These are phyloP conservation scores for Castanopsis chinensis DNA, from an alignment of 306 rosid species.

Conservation along the genomic window DNA sequence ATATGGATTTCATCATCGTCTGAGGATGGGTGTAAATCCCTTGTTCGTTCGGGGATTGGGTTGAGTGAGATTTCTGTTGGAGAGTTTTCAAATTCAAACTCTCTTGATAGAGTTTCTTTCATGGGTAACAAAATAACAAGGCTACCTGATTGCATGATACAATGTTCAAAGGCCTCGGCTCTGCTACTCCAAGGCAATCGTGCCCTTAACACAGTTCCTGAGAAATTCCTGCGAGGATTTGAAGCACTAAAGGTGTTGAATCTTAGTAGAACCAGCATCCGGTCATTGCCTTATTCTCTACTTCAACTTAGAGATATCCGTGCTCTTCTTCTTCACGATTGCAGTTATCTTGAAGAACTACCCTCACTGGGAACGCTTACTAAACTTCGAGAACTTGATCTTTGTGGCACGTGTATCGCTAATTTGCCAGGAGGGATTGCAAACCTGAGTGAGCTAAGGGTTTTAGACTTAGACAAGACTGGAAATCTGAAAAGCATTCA, in stretches of 20 bases:
- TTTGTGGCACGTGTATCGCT: not conserved
- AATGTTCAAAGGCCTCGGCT: not conserved
- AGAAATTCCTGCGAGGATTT: not conserved
- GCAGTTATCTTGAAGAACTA: not conserved
- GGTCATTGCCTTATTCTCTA: conserved; percentile 20
- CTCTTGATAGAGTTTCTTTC: conserved; percentile 7
- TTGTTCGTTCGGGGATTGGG: not conserved
- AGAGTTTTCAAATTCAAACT: not conserved
- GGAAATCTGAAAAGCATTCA: not conserved
- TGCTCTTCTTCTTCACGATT: conserved; percentile 10
- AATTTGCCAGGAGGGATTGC: conserved; percentile 10
- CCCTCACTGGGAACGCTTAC: not conserved
- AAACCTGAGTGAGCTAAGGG: conserved; percentile 3
- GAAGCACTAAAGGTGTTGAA: conserved; percentile 4
- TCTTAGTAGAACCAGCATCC: conserved; percentile 2
- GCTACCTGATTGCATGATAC: not conserved
- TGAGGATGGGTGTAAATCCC: not conserved
- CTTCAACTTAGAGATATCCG: conserved; percentile 9
- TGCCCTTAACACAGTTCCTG: not conserved
- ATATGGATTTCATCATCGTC: not conserved
- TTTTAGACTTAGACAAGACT: not conserved
- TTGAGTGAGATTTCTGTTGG: not conserved
- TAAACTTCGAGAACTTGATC: conserved; percentile 21
- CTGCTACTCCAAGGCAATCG: not conserved
- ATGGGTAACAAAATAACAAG: not conserved